These are phyloP conservation scores for Trichoderma polysporum DNA, from an alignment of 2,329 filamentous ascomycete species.

Conservation along the genomic window DNA sequence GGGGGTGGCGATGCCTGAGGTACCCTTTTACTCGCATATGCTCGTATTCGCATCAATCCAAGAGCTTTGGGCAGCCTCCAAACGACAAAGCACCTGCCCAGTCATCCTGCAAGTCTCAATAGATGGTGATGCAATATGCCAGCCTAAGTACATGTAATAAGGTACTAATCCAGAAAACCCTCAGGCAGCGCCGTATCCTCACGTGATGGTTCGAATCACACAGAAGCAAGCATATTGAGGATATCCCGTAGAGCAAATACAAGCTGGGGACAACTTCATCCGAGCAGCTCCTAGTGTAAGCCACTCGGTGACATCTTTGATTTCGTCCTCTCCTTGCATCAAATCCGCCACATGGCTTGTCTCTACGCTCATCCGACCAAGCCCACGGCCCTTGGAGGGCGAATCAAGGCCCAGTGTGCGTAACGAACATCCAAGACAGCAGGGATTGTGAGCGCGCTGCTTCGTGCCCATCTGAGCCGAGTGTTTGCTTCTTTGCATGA, in stretches of 20 bases:
- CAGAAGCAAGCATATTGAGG: background rate
- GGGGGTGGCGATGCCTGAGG: background rate
- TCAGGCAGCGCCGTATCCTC: background rate
- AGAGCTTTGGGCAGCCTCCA: background rate
- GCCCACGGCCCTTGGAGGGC: background rate
- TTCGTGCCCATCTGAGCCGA: background rate
- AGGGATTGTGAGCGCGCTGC: background rate
- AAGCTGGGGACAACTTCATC: background rate
- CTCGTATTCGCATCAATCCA: background rate
- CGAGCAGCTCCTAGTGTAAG: background rate
- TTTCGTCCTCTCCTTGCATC: background rate
- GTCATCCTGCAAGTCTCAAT: background rate
- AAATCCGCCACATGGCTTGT: background rate
- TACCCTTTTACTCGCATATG: background rate
- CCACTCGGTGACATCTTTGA: background rate
- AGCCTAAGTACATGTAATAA: background rate
- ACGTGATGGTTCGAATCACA: background rate
- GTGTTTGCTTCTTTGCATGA: slow-evolving; percentile 9
- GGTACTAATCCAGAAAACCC: background rate
- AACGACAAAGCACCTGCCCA: background rate
- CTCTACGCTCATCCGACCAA: background rate
- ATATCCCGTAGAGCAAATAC: background rate
- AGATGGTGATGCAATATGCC: background rate
- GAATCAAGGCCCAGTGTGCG: background rate
- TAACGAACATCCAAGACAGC: slow-evolving; percentile 7